Conservation (phyloP, 2,329 filamentous ascomycete species). For the Fusarium fracticaudum region DNA sequence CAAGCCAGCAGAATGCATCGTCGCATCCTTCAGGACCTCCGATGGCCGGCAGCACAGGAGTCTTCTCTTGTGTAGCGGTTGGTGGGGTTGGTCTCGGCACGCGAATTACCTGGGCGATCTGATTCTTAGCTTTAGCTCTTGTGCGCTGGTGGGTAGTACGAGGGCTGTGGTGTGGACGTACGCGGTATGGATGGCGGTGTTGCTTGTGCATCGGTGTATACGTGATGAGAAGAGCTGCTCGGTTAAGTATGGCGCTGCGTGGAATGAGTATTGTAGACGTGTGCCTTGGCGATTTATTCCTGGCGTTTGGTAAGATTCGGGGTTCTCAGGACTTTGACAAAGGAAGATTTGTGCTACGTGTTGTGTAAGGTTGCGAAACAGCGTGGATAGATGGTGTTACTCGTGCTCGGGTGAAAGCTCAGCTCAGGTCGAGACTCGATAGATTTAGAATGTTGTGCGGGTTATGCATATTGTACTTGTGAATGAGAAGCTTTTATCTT, state of each 20-base stretch:
- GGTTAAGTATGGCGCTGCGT: slow-evolving; percentile 56
- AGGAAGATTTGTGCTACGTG: too few species aligned
- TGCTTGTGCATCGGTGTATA: slow-evolving; percentile 56
- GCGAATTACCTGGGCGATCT: slow-evolving; percentile 44
- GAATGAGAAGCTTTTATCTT: accelerated
- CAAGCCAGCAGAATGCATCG: slow-evolving; percentile 50
- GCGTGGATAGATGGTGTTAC: not conserved
- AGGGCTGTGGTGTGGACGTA: slow-evolving; percentile 56
- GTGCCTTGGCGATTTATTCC: slow-evolving; percentile 55
- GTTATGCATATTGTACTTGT: not conserved
- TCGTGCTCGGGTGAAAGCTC: too few species aligned
- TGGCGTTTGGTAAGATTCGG: slow-evolving; percentile 38
- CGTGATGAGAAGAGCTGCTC: slow-evolving; percentile 57
- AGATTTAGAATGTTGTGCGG: not conserved
- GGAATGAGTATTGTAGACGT: slow-evolving; percentile 54
- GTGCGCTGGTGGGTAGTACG: slow-evolving; percentile 51
- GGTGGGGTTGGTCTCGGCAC: slow-evolving; percentile 46
- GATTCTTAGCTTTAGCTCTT: slow-evolving; percentile 50
- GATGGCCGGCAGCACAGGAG: slow-evolving; percentile 53
- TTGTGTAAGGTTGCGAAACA: not conserved
- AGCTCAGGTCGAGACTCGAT: not conserved
- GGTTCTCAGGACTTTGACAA: accelerated
- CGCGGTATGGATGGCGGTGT: slow-evolving; percentile 54
- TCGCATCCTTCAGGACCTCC: slow-evolving; percentile 51
- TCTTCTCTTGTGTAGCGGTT: slow-evolving; percentile 42